phyloP scores from a whole-genome alignment of 352 stramenopile genomes.

The Phytophthora chlamydospora region DNA sequence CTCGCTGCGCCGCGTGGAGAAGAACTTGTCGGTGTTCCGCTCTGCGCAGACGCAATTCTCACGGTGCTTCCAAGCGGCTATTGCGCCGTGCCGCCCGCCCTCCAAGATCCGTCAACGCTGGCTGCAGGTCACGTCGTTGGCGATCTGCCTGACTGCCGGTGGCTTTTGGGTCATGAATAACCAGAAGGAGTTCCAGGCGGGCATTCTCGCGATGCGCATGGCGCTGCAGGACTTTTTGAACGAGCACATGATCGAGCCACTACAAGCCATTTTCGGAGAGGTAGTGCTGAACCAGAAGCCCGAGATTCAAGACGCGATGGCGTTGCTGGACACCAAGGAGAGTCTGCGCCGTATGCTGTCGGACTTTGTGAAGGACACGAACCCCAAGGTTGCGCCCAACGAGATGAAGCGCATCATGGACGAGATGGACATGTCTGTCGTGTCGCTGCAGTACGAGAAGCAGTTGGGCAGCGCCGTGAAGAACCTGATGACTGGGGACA shows the following conservation, averaged over 20 bases:
- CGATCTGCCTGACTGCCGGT: slow-evolving; percentile 59
- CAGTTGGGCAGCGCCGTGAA: slow-evolving; percentile 63
- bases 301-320: slow-evolving; percentile 82
- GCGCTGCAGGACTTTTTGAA: slow-evolving; percentile 73
- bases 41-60: slow-evolving; percentile 56
- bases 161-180: slow-evolving; percentile 71
- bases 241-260: slow-evolving; percentile 81
- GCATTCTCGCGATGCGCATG: slow-evolving; percentile 42
- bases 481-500: slow-evolving; percentile 86
- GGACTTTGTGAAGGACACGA: slow-evolving; percentile 81
- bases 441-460: slow-evolving; percentile 78
- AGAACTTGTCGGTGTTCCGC: slow-evolving; percentile 55
- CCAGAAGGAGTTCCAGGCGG: slow-evolving; percentile 67
- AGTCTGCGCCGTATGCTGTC: slow-evolving; percentile 85
- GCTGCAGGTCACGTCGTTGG: slow-evolving; percentile 66
- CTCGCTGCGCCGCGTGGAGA: slow-evolving; percentile 54
- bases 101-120: slow-evolving; percentile 78
- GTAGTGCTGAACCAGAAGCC: slow-evolving; percentile 87
- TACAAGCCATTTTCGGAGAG: slow-evolving; percentile 80
- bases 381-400: slow-evolving; percentile 45
- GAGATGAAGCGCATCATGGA: slow-evolving; percentile 62
- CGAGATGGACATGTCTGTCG: slow-evolving; percentile 79
- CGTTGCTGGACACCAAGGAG: slow-evolving; percentile 77
- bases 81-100: slow-evolving; percentile 66
- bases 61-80: slow-evolving; percentile 53